A percentile compares a stretch with the other conserved stretches of the same genome.
These are phyloP conservation scores for Fusarium continuum DNA, from an alignment of 2,329 filamentous ascomycete species.

Conservation along the genomic window DNA sequence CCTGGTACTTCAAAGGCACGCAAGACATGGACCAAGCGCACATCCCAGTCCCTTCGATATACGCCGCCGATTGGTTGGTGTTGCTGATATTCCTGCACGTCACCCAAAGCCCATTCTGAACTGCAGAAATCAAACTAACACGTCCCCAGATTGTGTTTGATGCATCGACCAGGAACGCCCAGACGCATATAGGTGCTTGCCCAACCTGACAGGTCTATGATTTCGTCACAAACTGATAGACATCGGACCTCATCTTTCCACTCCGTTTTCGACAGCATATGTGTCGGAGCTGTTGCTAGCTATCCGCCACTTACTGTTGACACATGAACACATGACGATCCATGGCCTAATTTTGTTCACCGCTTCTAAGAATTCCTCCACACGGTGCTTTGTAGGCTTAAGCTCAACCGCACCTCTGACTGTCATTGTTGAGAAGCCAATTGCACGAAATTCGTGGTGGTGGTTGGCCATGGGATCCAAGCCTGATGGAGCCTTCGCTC, in stretches of 20 bases:
- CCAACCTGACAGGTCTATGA: constrained; percentile 13
- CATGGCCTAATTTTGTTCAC: constrained; percentile 35
- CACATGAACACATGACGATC: constrained; percentile 37
- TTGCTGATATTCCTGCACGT: constrained; percentile 37
- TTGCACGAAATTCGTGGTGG: constrained; percentile 13
- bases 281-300: background rate
- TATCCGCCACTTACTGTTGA: constrained; percentile 29
- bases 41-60: constrained; percentile 22
- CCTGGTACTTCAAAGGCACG: constrained; percentile 27
- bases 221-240: background rate
- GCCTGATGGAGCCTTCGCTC: constrained; percentile 18
- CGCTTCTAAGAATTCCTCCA: constrained; percentile 27
- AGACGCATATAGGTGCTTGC: constrained; percentile 13
- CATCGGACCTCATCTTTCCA: constrained; percentile 4
- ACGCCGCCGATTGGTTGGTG: constrained; percentile 35
- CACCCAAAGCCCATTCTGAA: constrained; percentile 32
- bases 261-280: constrained; percentile 8
- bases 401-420: constrained; percentile 22
- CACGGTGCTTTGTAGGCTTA: constrained; percentile 7
- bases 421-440: constrained; percentile 14
- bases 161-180: constrained; percentile 29
- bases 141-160: constrained; percentile 28
- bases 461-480: constrained; percentile 19
- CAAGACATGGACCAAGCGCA: constrained; percentile 40
- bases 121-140: constrained; percentile 36